A percentile compares a stretch with the other conserved stretches of the same genome.
Evolutionary conservation across 2,329 filamentous ascomycete species (phyloP).

Genomic region (Rutstroemia sp.): DNA sequence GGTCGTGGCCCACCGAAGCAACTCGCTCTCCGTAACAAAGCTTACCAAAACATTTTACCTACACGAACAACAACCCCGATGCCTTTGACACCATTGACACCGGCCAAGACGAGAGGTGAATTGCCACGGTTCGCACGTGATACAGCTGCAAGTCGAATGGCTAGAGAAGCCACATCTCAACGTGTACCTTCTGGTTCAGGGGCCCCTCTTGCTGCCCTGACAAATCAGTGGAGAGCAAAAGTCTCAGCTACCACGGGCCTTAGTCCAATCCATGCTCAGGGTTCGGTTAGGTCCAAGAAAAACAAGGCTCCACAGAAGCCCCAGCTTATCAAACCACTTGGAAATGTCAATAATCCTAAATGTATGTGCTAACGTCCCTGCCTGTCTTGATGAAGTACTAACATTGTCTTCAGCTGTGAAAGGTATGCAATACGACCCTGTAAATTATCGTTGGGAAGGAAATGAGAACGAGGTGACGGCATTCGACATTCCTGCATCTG

Average conservation of each 20-base stretch:
- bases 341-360: conserved; percentile 68
- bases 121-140: conserved; percentile 58
- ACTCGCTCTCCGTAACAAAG: conserved; percentile 44
- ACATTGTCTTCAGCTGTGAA: conserved; percentile 59
- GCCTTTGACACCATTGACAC: conserved; percentile 48
- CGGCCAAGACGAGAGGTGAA: conserved; percentile 35
- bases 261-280: conserved; percentile 39
- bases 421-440: conserved; percentile 93
- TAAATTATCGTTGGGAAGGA: conserved; percentile 85
- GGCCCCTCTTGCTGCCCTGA: conserved; percentile 43
- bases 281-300: conserved; percentile 48
- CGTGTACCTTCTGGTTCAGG: conserved; percentile 42
- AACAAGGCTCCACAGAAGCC: conserved; percentile 59
- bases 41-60: conserved; percentile 47
- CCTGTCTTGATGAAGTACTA: neutral
- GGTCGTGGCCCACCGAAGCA: conserved; percentile 61
- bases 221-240: conserved; percentile 33
- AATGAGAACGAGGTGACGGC: conserved; percentile 79
- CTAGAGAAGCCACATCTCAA: conserved; percentile 55
- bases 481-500: conserved; percentile 61
- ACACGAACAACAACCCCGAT: conserved; percentile 47
- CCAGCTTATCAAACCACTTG: conserved; percentile 81
- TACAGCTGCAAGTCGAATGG: conserved; percentile 57
- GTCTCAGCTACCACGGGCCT: conserved; percentile 32
- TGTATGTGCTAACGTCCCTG: conserved; percentile 46